Evolutionary conservation across 73 alveolate genomes (phyloP).

Genomic region (Paramecium sexaurelia): DNA sequence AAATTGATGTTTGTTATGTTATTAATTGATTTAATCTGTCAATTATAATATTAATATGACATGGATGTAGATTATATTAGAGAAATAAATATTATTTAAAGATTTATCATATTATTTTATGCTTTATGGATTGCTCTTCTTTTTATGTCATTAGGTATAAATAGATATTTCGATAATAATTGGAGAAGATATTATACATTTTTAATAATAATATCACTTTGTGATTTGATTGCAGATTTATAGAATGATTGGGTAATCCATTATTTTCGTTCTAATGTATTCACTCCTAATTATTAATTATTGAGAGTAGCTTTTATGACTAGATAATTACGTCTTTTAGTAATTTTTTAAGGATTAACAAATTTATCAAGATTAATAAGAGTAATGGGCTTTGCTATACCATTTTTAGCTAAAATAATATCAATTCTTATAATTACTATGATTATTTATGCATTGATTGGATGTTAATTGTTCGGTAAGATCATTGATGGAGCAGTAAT

Average conservation of each 20-base stretch:
- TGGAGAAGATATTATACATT: slow-evolving; percentile 16
- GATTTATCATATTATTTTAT: neutral
- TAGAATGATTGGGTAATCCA: neutral
- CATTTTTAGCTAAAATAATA: neutral
- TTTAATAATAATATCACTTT: neutral
- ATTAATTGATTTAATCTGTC: neutral
- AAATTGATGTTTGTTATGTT: neutral
- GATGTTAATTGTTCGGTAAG: neutral
- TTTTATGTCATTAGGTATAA: neutral
- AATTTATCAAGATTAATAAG: neutral
- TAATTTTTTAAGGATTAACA: neutral
- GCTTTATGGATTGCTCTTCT: neutral
- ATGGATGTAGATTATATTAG: neutral
- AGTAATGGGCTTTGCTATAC: slow-evolving; percentile 1
- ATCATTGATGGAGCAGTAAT: neutral
- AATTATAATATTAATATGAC: neutral
- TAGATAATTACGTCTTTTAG: neutral
- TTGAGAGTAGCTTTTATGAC: neutral
- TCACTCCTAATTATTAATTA: neutral
- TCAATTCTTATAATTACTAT: neutral
- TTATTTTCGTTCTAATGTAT: neutral
- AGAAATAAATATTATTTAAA: neutral
- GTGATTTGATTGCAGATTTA: neutral
- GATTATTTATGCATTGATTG: neutral
- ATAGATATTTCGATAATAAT: neutral